Evolutionary conservation across 2,329 filamentous ascomycete genomes (phyloP), one percentile per base, ranked within the genome.

Genomic region (Fusarium dlaminii): DNA sequence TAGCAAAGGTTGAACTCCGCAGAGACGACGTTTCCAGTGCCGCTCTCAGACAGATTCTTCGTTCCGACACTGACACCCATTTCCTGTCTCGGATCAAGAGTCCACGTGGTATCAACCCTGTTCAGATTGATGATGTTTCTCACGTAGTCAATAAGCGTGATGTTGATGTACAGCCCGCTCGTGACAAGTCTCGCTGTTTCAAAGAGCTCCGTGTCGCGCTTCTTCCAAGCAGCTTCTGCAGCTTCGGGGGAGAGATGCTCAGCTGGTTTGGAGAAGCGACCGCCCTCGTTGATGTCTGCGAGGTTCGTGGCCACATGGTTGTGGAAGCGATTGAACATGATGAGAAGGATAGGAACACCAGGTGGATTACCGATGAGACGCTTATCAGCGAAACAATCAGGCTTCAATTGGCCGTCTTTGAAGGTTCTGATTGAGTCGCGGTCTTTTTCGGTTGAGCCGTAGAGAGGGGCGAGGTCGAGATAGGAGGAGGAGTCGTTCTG

Each of bases 1-100:
- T 97, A 97, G 75, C 93, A 92, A 15, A 97, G 87, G 79, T 96
- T 97, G 86, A 97, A 97, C 83, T 97, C 94, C 8, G 93, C 93
- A 0, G 93, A 96, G 10, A 96, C 93, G 73, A 93, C 91, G 78
- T 96, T 97, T 57, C 94, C 94, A 0, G 93, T 90, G 46, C 93
- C 94, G 30, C 90, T 87, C 49, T 93, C 90, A 0, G 92, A 89
- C 2, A 89, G 88, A 5, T 88, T 81, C 37, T 86, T 86, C 14
- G 86, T 91, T 72, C 86, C 87, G 0, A 81, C 84, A 7, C 86
- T 82, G 3, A 87, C 87, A 43, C 88, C 90, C 81, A 91, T 92
- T 75, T 93, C 90, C 18, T 90, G 88, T 30, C 94, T 88, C 2
- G 94, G 94, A 77, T 96, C 93, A 36, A 97, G 87, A 3, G 92